Conservation (phyloP, 2,329 filamentous ascomycete genomes). For the Pseudogymnoascus sp. region DNA sequence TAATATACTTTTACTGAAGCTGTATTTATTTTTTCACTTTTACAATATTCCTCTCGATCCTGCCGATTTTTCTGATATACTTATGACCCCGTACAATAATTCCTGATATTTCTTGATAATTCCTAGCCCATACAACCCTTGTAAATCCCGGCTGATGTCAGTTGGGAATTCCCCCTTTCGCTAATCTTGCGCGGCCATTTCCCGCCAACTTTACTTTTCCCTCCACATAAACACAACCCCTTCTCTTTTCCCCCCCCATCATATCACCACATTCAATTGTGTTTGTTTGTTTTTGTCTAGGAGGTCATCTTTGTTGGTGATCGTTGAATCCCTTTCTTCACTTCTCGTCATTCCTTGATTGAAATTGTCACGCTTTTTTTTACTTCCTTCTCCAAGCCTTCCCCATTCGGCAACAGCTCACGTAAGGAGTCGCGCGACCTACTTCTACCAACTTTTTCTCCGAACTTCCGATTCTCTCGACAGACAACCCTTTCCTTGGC, state of each 20-base stretch:
- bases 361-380: constrained; percentile 16
- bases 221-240: constrained; percentile 26
- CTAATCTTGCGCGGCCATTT: background rate
- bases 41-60: background rate
- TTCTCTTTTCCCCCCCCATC: constrained; percentile 27
- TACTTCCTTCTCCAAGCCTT: constrained; percentile 9
- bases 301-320: constrained; percentile 18
- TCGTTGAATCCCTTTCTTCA: constrained; percentile 13
- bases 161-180: constrained; percentile 7
- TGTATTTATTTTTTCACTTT: background rate
- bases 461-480: constrained; percentile 13
- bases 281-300: constrained; percentile 17
- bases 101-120: background rate
- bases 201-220: constrained; percentile 22
- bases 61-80: background rate
- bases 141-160: constrained; percentile 4
- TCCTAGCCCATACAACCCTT: background rate
- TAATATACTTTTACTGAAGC: background rate
- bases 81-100: background rate
- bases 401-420: constrained; percentile 9
- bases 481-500: constrained; percentile 13
- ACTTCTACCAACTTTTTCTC: constrained; percentile 12
- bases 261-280: constrained; percentile 21
- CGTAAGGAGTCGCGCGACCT: constrained; percentile 11
- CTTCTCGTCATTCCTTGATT: constrained; percentile 36